phyloP scores from a whole-genome alignment of 495 filamentous ascomycete genomes.

The Hypoxylon rickii region DNA sequence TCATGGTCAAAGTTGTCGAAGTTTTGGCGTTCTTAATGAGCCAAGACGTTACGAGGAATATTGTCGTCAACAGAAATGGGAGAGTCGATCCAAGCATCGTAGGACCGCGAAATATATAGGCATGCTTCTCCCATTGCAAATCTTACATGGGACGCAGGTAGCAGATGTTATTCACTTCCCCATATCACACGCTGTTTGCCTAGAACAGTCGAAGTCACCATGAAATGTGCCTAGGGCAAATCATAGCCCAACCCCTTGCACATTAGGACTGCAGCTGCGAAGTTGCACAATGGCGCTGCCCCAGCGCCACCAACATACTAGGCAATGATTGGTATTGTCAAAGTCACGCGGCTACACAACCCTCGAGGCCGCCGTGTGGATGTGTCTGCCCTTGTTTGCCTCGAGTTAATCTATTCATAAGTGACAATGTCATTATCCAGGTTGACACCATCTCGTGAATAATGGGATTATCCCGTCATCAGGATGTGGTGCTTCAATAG shows the following conservation, averaged over 20 bases:
- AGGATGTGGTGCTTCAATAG: slow-evolving; percentile 20
- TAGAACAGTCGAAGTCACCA: neutral
- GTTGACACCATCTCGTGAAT: neutral
- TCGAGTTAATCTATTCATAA: slow-evolving; percentile 1
- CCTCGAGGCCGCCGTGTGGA: slow-evolving; percentile 15
- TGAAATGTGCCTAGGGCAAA: neutral
- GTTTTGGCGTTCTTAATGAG: neutral
- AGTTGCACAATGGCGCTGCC: too few relatives aligned
- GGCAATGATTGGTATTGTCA: neutral
- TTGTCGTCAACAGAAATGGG: neutral
- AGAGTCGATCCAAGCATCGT: slow-evolving; percentile 1
- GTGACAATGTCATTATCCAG: slow-evolving; percentile 13
- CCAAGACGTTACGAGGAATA: slow-evolving; percentile 1
- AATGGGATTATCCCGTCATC: slow-evolving; percentile 3
- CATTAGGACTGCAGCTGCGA: slow-evolving; percentile 1
- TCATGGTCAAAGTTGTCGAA: neutral
- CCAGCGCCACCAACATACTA: slow-evolving; percentile 4
- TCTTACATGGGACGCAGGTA: neutral
- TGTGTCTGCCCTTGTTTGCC: slow-evolving; percentile 9
- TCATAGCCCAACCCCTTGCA: neutral
- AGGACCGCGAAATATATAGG: neutral
- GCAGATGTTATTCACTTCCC: neutral
- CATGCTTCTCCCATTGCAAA: neutral
- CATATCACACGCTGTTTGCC: neutral
- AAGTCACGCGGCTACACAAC: slow-evolving; percentile 14